Percentiles rank a stretch among this genome's conserved stretches.
phyloP scores from a whole-genome alignment of 1,284 basidiomycete genomes.

The Tetrapyrgos nigripes region DNA sequence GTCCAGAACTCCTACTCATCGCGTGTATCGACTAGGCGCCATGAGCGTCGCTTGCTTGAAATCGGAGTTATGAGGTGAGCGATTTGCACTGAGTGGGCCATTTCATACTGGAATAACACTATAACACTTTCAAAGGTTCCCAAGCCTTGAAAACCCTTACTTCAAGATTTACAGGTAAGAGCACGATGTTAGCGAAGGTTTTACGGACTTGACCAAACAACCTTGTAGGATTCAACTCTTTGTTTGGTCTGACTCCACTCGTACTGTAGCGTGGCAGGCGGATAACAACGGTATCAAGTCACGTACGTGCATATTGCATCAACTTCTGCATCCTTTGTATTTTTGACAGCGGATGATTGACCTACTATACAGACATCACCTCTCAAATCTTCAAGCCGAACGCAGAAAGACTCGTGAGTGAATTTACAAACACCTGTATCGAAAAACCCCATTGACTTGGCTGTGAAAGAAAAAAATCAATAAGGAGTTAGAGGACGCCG shows the following conservation, averaged over 20 bases:
- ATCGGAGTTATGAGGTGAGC: slow-evolving; percentile 5
- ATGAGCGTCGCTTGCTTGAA: slow-evolving; percentile 2
- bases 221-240: background rate
- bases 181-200: background rate
- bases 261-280: background rate
- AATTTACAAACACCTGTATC: background rate
- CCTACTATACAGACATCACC: background rate
- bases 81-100: background rate
- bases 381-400: background rate
- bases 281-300: slow-evolving; percentile 6
- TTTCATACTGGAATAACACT: background rate
- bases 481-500: background rate
- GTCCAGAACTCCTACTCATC: background rate
- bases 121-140: background rate
- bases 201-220: background rate
- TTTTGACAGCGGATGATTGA: background rate
- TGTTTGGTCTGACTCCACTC: slow-evolving; percentile 5
- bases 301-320: too few relatives aligned
- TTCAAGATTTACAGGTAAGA: slow-evolving; percentile 8
- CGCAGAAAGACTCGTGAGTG: background rate
- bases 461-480: background rate
- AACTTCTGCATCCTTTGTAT: background rate
- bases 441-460: background rate
- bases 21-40: slow-evolving; percentile 2
- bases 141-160: background rate